Evolutionary conservation across 1,284 basidiomycete species (phyloP).

Genomic region (Ganoderma boninense): DNA sequence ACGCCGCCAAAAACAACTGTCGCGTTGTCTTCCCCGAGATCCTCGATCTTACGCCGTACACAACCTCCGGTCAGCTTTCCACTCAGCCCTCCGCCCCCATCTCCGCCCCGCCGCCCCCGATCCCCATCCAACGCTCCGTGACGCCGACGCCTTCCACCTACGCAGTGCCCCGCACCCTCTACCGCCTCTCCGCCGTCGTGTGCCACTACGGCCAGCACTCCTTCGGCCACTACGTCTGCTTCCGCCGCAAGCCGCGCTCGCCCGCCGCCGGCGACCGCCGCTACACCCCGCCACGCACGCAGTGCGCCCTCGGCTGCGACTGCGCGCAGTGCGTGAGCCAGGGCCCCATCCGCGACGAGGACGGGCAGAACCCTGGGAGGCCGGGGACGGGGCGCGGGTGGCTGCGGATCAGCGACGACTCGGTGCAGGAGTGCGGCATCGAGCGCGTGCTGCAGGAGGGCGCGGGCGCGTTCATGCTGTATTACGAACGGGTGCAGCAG

Average conservation of each 20-base stretch:
- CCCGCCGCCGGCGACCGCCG: constrained; percentile 42
- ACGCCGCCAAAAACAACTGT: constrained; percentile 84
- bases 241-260: constrained; percentile 78
- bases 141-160: constrained; percentile 65
- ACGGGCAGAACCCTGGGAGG: constrained; percentile 32
- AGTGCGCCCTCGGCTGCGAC: constrained; percentile 56
- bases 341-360: constrained; percentile 52
- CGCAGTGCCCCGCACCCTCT: constrained; percentile 66
- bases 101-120: constrained; percentile 54
- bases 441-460: constrained; percentile 79
- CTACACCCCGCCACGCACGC: constrained; percentile 56
- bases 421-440: constrained; percentile 80
- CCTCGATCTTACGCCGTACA: constrained; percentile 87
- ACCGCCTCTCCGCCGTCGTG: constrained; percentile 83
- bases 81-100: constrained; percentile 71
- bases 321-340: constrained; percentile 51
- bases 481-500: constrained; percentile 80
- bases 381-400: constrained; percentile 65
- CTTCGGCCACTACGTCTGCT: constrained; percentile 93
- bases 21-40: constrained; percentile 85
- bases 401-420: constrained; percentile 88
- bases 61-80: constrained; percentile 79
- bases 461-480: constrained; percentile 86
- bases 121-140: constrained; percentile 50
- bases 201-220: constrained; percentile 91